Percentiles rank a stretch among this genome's conserved stretches.
These are phyloP conservation scores for Immersiporthe knoxdaviesiana DNA, from an alignment of 2,329 filamentous ascomycete genomes.

Conservation along the genomic window DNA sequence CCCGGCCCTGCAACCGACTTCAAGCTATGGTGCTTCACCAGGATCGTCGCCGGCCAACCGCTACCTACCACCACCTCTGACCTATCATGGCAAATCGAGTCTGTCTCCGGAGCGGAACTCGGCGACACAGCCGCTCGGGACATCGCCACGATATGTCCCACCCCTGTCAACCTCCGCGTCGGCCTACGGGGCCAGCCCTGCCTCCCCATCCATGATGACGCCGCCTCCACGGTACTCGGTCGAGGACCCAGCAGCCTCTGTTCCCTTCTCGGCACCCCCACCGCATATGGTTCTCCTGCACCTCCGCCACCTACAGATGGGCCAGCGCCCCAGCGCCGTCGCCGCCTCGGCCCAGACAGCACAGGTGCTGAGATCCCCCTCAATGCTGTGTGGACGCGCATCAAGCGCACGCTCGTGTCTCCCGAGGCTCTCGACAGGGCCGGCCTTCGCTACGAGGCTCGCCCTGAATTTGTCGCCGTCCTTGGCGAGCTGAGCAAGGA, in stretches of 20 bases:
- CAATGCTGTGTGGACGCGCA: constrained; percentile 64
- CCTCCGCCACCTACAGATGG: constrained; percentile 30
- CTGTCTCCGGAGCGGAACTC: constrained; percentile 35
- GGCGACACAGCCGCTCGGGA: constrained; percentile 36
- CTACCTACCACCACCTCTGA: constrained; percentile 41
- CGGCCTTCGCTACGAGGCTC: constrained; percentile 62
- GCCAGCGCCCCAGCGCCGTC: constrained; percentile 34
- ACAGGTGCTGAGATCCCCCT: constrained; percentile 59
- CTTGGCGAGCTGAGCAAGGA: constrained; percentile 58
- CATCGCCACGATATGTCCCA: constrained; percentile 47
- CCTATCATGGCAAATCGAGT: constrained; percentile 37
- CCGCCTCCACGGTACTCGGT: constrained; percentile 41
- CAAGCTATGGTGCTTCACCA: constrained; percentile 45
- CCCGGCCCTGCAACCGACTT: constrained; percentile 33
- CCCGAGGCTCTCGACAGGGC: constrained; percentile 59
- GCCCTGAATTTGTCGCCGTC: constrained; percentile 63
- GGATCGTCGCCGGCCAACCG: constrained; percentile 38
- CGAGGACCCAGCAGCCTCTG: constrained; percentile 30
- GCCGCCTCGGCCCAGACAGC: constrained; percentile 58
- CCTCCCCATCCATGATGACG: constrained; percentile 29
- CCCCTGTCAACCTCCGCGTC: constrained; percentile 33
- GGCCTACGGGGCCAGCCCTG: constrained; percentile 32
- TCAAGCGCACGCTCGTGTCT: constrained; percentile 59
- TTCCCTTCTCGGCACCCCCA: constrained; percentile 35
- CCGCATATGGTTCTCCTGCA: constrained; percentile 27